Evolutionary conservation across 192 early-diverging fungal species (phyloP), one percentile per base, ranked within the genome.

Genomic region (Kappamyces sp.): DNA sequence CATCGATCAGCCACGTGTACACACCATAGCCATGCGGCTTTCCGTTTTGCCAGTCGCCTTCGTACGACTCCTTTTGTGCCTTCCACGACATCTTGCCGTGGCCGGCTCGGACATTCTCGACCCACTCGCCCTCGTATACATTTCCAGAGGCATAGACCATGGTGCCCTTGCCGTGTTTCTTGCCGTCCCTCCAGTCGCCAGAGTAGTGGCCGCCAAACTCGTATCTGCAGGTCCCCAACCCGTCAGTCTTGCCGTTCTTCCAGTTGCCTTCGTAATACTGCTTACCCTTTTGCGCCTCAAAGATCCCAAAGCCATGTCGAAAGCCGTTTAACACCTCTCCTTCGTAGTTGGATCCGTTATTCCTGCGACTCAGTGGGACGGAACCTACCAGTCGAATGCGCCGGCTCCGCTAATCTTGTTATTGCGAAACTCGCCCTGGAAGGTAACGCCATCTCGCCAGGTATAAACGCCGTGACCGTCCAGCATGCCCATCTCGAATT

Each of bases 121-220:
- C 39, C 79, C 79, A 81, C 46, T 76, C 66, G 1, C 79, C 79
- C 3, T 69, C 64, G 53, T 81, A 81, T 1, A 73, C 64, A 61
- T 79, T 81, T 7, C 76, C 76, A 29, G 79, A 76, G 3, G 49
- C 59, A 54, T 81, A 81, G 42, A 46, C 41, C 79, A 81, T 77
- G 35, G 64, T 46, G 1, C 79, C 79, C 11, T 60, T 54, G 1
- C 79, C 79, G 55, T 78, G 63, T 39, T 68, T 76, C 31, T 66
- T 29, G 4, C 79, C 76, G 30, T 72, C 45, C 1, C 46, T 41
- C 71, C 71, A 81, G 2, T 48, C 55, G 11, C 66, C 66, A 55
- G 54, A 36, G 31, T 36, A 45, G 30, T 9, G 30, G 37, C 46
- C 51, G 11, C 38, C 38, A 37, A 6, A 14, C 12, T 46, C 1